Conservation (phyloP, 352 stramenopile genomes). For the Pilasporangium apinafurcum region DNA sequence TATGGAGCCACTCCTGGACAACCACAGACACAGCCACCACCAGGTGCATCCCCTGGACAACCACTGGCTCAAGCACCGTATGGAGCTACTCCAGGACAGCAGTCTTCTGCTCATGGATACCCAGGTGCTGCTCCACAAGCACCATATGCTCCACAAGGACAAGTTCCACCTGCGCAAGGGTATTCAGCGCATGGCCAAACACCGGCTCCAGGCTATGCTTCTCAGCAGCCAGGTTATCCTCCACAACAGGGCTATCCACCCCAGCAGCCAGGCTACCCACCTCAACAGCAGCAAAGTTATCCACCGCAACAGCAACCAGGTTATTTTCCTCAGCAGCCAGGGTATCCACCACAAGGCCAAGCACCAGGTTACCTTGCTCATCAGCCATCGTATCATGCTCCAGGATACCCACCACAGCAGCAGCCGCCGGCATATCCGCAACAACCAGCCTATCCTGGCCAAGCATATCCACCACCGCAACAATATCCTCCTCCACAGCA, state of each 20-base stretch:
- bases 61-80: too few species aligned
- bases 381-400: conserved; percentile 3
- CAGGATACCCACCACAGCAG: conserved; percentile 16
- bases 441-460: conserved; percentile 3
- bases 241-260: too few species aligned
- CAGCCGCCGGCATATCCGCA: conserved; percentile 20
- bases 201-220: conserved; percentile 10
- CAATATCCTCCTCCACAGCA: conserved; percentile 9
- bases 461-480: conserved; percentile 8
- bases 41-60: too few species aligned
- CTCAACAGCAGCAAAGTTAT: conserved; percentile 11
- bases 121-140: not conserved
- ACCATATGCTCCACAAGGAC: conserved; percentile 4
- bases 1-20: too few species aligned
- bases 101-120: too few species aligned
- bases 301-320: conserved; percentile 12
- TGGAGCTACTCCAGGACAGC: too few species aligned
- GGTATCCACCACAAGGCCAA: not conserved
- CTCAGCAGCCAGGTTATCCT: conserved; percentile 16
- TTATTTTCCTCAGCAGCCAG: conserved; percentile 11
- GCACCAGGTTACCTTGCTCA: conserved; percentile 16
- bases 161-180: conserved; percentile 6
- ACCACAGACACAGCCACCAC: too few species aligned
- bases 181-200: conserved; percentile 12
- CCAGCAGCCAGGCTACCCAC: conserved; percentile 14